These are phyloP conservation scores for Hymenoscyphus salicellus DNA, from an alignment of 2,329 filamentous ascomycete genomes.

Conservation along the genomic window DNA sequence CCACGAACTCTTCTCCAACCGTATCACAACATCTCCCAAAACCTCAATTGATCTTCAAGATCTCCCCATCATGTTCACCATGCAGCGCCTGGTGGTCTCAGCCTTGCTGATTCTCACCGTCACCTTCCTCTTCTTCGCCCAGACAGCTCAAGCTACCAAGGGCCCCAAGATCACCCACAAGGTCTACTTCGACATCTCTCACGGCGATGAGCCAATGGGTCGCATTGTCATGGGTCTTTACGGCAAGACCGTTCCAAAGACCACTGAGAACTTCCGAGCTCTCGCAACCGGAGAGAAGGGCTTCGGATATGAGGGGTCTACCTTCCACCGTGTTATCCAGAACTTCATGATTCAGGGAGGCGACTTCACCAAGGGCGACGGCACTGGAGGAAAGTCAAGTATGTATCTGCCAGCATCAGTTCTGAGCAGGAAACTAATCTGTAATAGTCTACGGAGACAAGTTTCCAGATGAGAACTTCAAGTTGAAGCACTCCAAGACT, in stretches of 20 bases:
- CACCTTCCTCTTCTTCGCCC: conserved; percentile 70
- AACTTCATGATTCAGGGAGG: conserved; percentile 90
- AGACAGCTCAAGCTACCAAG: conserved; percentile 70
- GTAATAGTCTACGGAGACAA: conserved; percentile 73
- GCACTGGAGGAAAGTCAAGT: conserved; percentile 84
- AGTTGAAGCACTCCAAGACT: conserved; percentile 86
- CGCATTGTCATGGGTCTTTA: conserved; percentile 80
- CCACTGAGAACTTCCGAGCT: conserved; percentile 70
- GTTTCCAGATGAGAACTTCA: conserved; percentile 91
- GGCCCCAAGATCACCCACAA: conserved; percentile 95
- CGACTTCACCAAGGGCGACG: conserved; percentile 80
- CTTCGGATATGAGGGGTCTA: conserved; percentile 76
- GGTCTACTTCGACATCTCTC: conserved; percentile 82
- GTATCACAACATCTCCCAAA: conserved; percentile 12
- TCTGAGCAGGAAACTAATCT: conserved; percentile 18
- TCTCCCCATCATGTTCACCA: conserved; percentile 64
- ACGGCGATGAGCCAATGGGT: conserved; percentile 71
- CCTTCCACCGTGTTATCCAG: conserved; percentile 89
- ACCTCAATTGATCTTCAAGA: conserved; percentile 23
- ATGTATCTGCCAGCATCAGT: conserved; percentile 38
- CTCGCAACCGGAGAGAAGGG: conserved; percentile 84
- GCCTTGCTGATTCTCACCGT: conserved; percentile 74
- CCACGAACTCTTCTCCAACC: conserved; percentile 15
- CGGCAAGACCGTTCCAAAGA: conserved; percentile 82
- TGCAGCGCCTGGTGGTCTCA: conserved; percentile 68